A percentile compares a stretch with the other conserved stretches of the same genome.
Conservation (phyloP, 306 rosid species). For the Abrus precatorius region DNA sequence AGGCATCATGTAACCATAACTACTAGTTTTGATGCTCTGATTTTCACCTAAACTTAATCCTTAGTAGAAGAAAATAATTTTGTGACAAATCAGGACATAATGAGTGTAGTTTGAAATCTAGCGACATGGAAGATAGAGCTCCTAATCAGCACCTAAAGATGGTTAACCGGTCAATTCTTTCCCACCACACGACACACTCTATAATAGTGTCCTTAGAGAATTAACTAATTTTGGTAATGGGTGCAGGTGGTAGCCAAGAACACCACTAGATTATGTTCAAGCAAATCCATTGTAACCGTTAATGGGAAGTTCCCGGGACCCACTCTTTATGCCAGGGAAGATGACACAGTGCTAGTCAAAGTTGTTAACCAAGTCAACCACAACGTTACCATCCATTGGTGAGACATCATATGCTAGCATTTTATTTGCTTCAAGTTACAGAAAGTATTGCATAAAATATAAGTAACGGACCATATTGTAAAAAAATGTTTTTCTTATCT, state of each 20-base stretch:
- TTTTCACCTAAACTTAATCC: not conserved
- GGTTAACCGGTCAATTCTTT: conserved; percentile 37
- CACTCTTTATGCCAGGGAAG: conserved; percentile 89
- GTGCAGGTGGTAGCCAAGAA: conserved; percentile 75
- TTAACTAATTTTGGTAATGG: conserved; percentile 34
- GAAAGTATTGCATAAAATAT: not conserved
- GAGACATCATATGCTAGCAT: conserved; percentile 4
- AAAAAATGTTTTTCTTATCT: not conserved
- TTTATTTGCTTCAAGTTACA: conserved; percentile 23
- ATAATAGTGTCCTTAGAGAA: not conserved
- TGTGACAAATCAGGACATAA: conserved; percentile 3
- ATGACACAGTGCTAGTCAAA: conserved; percentile 75
- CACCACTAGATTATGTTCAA: conserved; percentile 66
- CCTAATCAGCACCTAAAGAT: conserved; percentile 28
- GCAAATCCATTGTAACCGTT: conserved; percentile 73
- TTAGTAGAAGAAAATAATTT: not conserved
- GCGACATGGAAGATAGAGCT: conserved; percentile 43
- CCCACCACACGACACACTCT: conserved; percentile 14
- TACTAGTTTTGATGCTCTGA: not conserved
- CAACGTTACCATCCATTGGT: conserved; percentile 87
- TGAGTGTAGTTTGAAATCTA: conserved; percentile 7
- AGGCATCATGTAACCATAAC: not conserved
- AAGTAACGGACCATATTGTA: conserved; percentile 10
- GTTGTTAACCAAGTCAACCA: conserved; percentile 75
- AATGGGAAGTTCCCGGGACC: conserved; percentile 94